Conservation (phyloP, 148 eudicot genomes). For the Dianthus caryophyllus region DNA sequence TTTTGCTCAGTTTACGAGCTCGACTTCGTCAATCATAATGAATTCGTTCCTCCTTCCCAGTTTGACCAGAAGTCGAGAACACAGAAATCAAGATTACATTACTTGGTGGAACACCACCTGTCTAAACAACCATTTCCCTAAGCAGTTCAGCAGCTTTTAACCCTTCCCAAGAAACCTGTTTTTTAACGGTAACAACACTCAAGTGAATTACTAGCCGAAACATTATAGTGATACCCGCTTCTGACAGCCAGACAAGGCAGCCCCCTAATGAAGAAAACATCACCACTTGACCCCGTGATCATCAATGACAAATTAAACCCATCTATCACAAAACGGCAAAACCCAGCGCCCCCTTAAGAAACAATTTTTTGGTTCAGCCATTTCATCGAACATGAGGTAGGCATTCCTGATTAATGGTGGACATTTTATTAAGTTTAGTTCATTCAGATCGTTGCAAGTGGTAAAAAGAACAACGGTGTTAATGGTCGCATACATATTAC, state of each 20-base stretch:
- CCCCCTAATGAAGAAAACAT: conserved; percentile 33
- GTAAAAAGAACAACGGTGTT: no score
- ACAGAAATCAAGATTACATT: conserved; percentile 58
- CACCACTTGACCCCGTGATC: conserved; percentile 44
- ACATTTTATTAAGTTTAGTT: no score
- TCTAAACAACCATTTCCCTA: conserved; percentile 45
- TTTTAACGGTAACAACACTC: conserved; percentile 52
- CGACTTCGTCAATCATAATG: conserved; percentile 91
- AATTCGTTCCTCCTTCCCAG: conserved; percentile 58
- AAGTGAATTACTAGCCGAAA: conserved; percentile 57
- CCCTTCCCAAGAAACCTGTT: conserved; percentile 72
- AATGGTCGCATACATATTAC: no score
- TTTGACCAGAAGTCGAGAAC: conserved; percentile 69
- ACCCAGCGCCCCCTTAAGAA: conserved; percentile 47
- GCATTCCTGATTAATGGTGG: conserved; percentile 25
- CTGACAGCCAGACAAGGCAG: conserved; percentile 46
- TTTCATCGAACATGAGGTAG: conserved; percentile 74
- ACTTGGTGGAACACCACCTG: conserved; percentile 39
- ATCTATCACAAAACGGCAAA: conserved; percentile 49
- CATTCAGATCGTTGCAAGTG: no score
- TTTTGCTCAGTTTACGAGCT: conserved; percentile 61
- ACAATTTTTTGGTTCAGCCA: conserved; percentile 62
- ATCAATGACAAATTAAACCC: conserved; percentile 59
- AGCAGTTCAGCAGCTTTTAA: conserved; percentile 60
- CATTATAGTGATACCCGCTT: conserved; percentile 57